A percentile compares a stretch with the other conserved stretches of the same genome.
These are phyloP conservation scores for Gentiana macrophylla DNA, from an alignment of 257 asterid genomes.

Conservation along the genomic window DNA sequence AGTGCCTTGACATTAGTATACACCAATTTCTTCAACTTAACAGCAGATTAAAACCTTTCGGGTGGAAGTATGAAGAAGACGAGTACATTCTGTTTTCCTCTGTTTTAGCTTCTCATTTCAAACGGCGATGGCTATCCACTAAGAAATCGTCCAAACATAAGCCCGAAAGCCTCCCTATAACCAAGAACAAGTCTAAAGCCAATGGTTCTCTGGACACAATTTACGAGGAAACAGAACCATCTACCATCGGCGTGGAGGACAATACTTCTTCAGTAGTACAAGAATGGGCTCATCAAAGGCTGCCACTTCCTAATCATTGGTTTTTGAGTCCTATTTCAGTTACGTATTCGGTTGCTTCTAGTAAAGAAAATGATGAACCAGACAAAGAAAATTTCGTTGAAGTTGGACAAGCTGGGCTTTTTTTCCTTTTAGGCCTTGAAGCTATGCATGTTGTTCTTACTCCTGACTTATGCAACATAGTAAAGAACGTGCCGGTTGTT, in stretches of 20 bases:
- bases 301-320: constrained; percentile 90
- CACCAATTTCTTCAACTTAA: constrained; percentile 29
- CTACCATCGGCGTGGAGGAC: constrained; percentile 13
- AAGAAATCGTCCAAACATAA: constrained; percentile 39
- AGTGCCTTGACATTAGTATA: constrained; percentile 45
- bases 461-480: constrained; percentile 29
- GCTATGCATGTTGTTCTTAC: constrained; percentile 28
- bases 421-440: constrained; percentile 78
- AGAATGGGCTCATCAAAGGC: constrained; percentile 84
- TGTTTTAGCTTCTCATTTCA: constrained; percentile 61
- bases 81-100: constrained; percentile 46
- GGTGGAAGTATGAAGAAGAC: constrained; percentile 56
- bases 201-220: constrained; percentile 52
- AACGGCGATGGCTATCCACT: constrained; percentile 58
- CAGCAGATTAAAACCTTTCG: constrained; percentile 28
- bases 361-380: constrained; percentile 10
- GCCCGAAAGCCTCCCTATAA: constrained; percentile 15
- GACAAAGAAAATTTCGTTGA: constrained; percentile 27
- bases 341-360: constrained; percentile 20
- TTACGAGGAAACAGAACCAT: constrained; percentile 43
- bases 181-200: constrained; percentile 17
- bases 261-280: constrained; percentile 31
- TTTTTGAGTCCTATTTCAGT: constrained; percentile 79
- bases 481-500: constrained; percentile 39
- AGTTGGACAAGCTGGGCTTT: constrained; percentile 64